Evolutionary conservation across 2,329 filamentous ascomycete species (phyloP).

Genomic region (Fusarium sp.): DNA sequence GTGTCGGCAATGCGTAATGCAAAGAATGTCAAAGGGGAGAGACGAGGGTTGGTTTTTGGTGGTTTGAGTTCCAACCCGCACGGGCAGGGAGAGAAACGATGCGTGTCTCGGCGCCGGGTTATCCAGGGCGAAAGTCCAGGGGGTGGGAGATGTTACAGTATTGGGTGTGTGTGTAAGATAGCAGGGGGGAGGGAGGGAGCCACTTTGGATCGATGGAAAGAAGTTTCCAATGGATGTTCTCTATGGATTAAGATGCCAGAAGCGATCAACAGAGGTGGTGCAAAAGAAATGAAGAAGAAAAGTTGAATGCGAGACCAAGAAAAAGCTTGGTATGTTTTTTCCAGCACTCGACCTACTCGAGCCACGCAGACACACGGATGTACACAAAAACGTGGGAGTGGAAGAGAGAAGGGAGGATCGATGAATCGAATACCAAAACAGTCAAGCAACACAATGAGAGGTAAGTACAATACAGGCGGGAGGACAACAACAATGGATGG

Average conservation of each 20-base stretch:
- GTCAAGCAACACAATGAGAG: background rate
- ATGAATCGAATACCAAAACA: conserved; percentile 15
- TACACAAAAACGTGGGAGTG: conserved; percentile 31
- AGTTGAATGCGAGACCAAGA: conserved; percentile 5
- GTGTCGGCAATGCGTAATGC: conserved; percentile 45
- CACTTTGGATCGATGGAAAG: conserved; percentile 32
- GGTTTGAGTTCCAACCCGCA: conserved; percentile 39
- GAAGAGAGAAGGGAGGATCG: conserved; percentile 22
- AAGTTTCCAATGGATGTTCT: conserved; percentile 18
- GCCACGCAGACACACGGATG: conserved; percentile 4
- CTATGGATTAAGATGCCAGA: background rate
- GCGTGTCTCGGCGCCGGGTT: conserved; percentile 45
- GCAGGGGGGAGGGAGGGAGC: conserved; percentile 25
- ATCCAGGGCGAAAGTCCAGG: conserved; percentile 40
- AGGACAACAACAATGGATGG: conserved; percentile 8
- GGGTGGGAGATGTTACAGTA: conserved; percentile 10
- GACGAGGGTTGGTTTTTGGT: conserved; percentile 40
- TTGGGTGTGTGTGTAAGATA: conserved; percentile 31
- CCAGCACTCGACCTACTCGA: background rate
- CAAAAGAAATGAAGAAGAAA: background rate
- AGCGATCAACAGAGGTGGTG: background rate
- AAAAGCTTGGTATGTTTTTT: conserved; percentile 17
- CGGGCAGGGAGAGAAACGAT: conserved; percentile 42
- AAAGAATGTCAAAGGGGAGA: conserved; percentile 42
- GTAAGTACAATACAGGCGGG: conserved; percentile 7